Base-by-base conservation (phyloP, 2,329 filamentous ascomycete genomes). In the Cladosporium halotolerans region DNA sequence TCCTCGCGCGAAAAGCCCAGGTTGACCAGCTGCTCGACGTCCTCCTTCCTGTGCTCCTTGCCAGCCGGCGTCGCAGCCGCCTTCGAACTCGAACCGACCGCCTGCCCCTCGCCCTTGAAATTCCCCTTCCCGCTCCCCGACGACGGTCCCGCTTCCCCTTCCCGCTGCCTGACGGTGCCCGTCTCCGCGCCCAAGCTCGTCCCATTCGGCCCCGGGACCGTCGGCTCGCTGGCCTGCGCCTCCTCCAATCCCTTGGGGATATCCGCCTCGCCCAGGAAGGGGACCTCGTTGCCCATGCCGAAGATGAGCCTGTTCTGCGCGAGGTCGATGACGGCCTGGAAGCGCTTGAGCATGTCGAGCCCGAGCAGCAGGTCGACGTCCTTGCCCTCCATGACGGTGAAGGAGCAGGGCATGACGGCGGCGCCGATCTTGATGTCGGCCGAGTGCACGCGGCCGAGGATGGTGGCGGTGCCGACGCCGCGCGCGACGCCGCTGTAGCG, bases 361-460 rank as follows among this genome's bases (percentile, higher is more conserved):
- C 93, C 93, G 10, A 99, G 81, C 2, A 99, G 80, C 14, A 99
- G 78, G 68, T 97, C 93, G 19, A 99, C 93, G 49, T 89, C 84
- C 72, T 97, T 99, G 59, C 93, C 93, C 73, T 99, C 93, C 93
- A 99, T 99, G 66, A 99, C 93, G 3, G 93, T 99, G 70, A 99
- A 99, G 55, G 90, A 93, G 73, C 91, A 97, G 2, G 92, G 86
- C 62, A 99, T 77, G 67, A 89, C 90, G 57, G 92, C 81, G 40
- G 80, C 83, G 50, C 92, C 93, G 61, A 99, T 93, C 71, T 89
- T 92, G 71, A 99, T 95, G 70, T 92, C 89, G 9, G 93, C 93
- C 18, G 89, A 89, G 70, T 99, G 93, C 3, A 99, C 93, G 49
- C 93, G 88, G 32, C 93, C 93, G 16, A 99, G 84, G 62, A 99